Evolutionary conservation across 1,284 basidiomycete species (phyloP).

Genomic region (Malassezia psittaci): DNA sequence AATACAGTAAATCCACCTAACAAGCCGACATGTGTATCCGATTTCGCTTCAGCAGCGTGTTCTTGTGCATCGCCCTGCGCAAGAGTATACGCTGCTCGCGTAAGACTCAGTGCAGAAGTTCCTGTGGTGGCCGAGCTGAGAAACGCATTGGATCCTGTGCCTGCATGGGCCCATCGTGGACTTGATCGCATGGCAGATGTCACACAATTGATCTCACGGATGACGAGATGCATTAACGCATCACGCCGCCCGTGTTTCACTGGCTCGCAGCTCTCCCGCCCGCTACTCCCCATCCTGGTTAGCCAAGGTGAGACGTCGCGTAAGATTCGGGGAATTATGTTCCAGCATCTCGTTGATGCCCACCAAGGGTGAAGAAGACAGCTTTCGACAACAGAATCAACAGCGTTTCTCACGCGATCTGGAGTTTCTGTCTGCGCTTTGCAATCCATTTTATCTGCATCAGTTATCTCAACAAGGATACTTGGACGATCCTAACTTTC

Average conservation of each 20-base stretch:
- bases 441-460: slow-evolving; percentile 39
- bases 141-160: slow-evolving; percentile 17
- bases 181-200: slow-evolving; percentile 87
- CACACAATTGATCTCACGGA: slow-evolving; percentile 79
- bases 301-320: background rate
- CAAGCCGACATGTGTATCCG: slow-evolving; percentile 49
- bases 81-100: slow-evolving; percentile 12
- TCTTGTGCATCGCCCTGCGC: slow-evolving; percentile 3
- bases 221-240: slow-evolving; percentile 59
- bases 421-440: slow-evolving; percentile 37
- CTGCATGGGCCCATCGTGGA: slow-evolving; percentile 28
- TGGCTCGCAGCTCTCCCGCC: background rate
- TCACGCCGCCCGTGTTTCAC: background rate
- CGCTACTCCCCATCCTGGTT: background rate
- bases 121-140: slow-evolving; percentile 20
- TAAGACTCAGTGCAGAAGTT: slow-evolving; percentile 16
- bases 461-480: slow-evolving; percentile 28
- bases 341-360: too few relatives aligned
- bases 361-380: background rate
- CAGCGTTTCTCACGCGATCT: slow-evolving; percentile 33
- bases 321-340: slow-evolving; percentile 9
- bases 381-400: slow-evolving; percentile 24
- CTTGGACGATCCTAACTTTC: slow-evolving; percentile 25
- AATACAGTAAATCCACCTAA: slow-evolving; percentile 82
- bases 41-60: background rate